phyloP scores from a whole-genome alignment of 2,329 filamentous ascomycete genomes.

The Colletotrichum echinochloae region DNA sequence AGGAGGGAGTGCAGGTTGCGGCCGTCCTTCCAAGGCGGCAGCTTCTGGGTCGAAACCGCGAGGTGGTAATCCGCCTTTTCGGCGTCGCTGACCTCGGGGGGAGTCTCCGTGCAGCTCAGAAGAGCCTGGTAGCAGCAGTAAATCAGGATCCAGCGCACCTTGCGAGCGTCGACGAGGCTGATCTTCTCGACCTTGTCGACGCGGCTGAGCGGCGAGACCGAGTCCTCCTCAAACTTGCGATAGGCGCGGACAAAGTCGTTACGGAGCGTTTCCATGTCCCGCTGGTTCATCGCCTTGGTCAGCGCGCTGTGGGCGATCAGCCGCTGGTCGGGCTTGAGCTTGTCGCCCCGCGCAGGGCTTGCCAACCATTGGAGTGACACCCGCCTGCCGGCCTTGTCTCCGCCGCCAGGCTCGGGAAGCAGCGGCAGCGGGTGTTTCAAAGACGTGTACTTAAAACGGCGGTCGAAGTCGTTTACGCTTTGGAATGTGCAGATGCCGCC shows the following conservation, averaged over 20 bases:
- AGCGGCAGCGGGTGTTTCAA: slow-evolving; percentile 76
- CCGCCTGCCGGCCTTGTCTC: slow-evolving; percentile 48
- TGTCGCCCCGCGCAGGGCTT: slow-evolving; percentile 49
- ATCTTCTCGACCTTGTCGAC: slow-evolving; percentile 68
- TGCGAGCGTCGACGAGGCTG: slow-evolving; percentile 75
- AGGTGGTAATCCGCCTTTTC: slow-evolving; percentile 69
- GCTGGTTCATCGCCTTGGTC: slow-evolving; percentile 62
- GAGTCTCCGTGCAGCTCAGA: slow-evolving; percentile 70
- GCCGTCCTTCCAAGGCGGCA: slow-evolving; percentile 61
- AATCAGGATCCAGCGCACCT: slow-evolving; percentile 82
- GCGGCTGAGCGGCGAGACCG: slow-evolving; percentile 61
- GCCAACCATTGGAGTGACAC: slow-evolving; percentile 54
- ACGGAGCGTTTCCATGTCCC: slow-evolving; percentile 50
- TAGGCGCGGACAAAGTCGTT: slow-evolving; percentile 76
- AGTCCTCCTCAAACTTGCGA: slow-evolving; percentile 75
- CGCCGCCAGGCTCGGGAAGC: slow-evolving; percentile 63
- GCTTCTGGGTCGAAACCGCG: slow-evolving; percentile 54
- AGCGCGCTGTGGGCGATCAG: slow-evolving; percentile 65
- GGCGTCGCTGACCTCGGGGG: slow-evolving; percentile 70
- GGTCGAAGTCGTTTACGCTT: slow-evolving; percentile 75
- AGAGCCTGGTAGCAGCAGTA: slow-evolving; percentile 82
- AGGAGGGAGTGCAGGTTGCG: slow-evolving; percentile 46
- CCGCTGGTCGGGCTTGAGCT: slow-evolving; percentile 60
- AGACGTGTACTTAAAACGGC: slow-evolving; percentile 67
- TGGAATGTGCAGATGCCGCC: slow-evolving; percentile 79